Conservation (phyloP, 1,139 yeast genomes). For the Ogataea hybrid region DNA sequence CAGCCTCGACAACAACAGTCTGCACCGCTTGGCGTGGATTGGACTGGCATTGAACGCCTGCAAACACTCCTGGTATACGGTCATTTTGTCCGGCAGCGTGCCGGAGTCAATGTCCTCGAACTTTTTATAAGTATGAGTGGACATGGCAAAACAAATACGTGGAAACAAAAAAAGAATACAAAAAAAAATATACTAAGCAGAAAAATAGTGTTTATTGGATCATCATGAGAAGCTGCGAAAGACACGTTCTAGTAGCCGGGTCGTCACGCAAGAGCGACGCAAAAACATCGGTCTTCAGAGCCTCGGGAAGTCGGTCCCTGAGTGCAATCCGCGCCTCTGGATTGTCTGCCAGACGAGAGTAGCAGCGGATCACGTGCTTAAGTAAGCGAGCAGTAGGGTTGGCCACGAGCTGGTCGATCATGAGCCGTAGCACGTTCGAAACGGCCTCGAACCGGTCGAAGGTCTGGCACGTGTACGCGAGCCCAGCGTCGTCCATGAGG, state of each 20-base stretch:
- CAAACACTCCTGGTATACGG: slow-evolving; percentile 93
- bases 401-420: slow-evolving; percentile 81
- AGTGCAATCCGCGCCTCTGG: slow-evolving; percentile 87
- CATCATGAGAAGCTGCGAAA: slow-evolving; percentile 78
- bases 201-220: slow-evolving; percentile 32
- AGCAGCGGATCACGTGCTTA: slow-evolving; percentile 93
- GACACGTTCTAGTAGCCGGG: slow-evolving; percentile 80
- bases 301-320: slow-evolving; percentile 80
- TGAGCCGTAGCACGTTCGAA: slow-evolving; percentile 78
- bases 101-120: slow-evolving; percentile 73
- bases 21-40: slow-evolving; percentile 83
- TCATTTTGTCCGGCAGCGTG: slow-evolving; percentile 85
- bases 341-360: slow-evolving; percentile 86
- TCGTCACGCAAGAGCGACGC: slow-evolving; percentile 79
- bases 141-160: slow-evolving; percentile 43
- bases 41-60: slow-evolving; percentile 93
- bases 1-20: slow-evolving; percentile 70
- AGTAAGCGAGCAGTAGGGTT: slow-evolving; percentile 76
- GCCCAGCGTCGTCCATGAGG: slow-evolving; percentile 85
- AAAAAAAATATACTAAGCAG: slow-evolving; percentile 1
- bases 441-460: slow-evolving; percentile 94
- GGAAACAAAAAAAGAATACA: slow-evolving; percentile 8
- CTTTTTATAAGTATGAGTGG: slow-evolving; percentile 79
- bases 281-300: slow-evolving; percentile 89
- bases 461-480: slow-evolving; percentile 90